Evolutionary conservation across 345 rosid species (phyloP).

Genomic region (Triadica sebifera): DNA sequence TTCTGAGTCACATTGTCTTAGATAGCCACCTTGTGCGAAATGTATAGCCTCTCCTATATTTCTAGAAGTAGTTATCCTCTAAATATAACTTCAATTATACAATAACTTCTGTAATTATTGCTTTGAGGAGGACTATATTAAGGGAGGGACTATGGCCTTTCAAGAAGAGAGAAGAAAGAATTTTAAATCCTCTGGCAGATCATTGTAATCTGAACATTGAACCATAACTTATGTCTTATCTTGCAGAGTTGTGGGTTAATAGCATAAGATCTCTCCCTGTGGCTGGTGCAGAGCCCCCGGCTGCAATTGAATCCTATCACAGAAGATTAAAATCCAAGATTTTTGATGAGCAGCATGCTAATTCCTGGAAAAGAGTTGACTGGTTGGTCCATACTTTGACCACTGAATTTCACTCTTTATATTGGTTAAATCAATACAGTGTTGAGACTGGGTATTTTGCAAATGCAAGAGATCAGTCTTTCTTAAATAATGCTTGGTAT

Average conservation of each 20-base stretch:
- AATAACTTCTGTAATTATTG: background rate
- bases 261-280: constrained; percentile 40
- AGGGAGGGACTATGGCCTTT: background rate
- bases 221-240: constrained; percentile 15
- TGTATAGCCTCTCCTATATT: background rate
- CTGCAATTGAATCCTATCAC: constrained; percentile 56
- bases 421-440: constrained; percentile 45
- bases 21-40: background rate
- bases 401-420: constrained; percentile 47
- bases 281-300: constrained; percentile 44
- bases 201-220: background rate
- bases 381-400: constrained; percentile 50
- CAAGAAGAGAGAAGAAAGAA: background rate
- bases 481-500: constrained; percentile 47
- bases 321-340: constrained; percentile 41
- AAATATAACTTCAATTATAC: background rate
- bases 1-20: background rate
- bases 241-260: constrained; percentile 43
- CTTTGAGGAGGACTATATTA: background rate
- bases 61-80: background rate
- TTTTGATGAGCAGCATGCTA: constrained; percentile 31
- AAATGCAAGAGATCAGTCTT: constrained; percentile 33
- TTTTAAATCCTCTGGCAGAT: background rate
- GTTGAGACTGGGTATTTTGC: constrained; percentile 44
- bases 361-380: constrained; percentile 41